phyloP scores from a whole-genome alignment of 495 filamentous ascomycete species.

The Annulohypoxylon moriforme region DNA sequence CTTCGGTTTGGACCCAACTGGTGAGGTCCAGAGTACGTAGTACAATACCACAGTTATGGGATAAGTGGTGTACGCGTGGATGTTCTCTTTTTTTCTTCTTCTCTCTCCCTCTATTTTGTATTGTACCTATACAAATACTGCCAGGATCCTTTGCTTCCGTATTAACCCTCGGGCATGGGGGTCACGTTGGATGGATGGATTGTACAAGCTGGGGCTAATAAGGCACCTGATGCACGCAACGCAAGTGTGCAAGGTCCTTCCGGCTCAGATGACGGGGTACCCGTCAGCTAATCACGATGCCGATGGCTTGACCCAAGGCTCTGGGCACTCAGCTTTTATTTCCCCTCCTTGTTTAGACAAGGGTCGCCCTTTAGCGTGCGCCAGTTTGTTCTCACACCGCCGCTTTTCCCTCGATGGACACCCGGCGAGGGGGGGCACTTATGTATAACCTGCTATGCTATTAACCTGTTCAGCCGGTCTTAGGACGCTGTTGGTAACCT shows the following conservation, averaged over 20 bases:
- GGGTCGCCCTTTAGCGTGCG: slow-evolving; percentile 40
- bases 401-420: slow-evolving; percentile 42
- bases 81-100: slow-evolving; percentile 33
- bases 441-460: slow-evolving; percentile 37
- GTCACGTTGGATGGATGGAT: slow-evolving; percentile 49
- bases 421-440: slow-evolving; percentile 19
- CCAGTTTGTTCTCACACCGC: slow-evolving; percentile 51
- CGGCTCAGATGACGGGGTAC: slow-evolving; percentile 48
- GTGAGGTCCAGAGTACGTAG: slow-evolving; percentile 32
- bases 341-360: slow-evolving; percentile 42
- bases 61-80: slow-evolving; percentile 34
- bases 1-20: slow-evolving; percentile 38
- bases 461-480: slow-evolving; percentile 34
- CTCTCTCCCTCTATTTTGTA: slow-evolving; percentile 7
- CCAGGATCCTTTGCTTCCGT: slow-evolving; percentile 37
- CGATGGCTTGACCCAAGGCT: slow-evolving; percentile 48
- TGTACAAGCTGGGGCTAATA: slow-evolving; percentile 48
- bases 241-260: slow-evolving; percentile 47
- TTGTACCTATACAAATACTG: slow-evolving; percentile 41
- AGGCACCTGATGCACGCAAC: slow-evolving; percentile 51
- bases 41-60: slow-evolving; percentile 39
- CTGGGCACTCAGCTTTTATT: slow-evolving; percentile 46
- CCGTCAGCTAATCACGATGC: slow-evolving; percentile 48
- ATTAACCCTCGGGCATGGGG: slow-evolving; percentile 43
- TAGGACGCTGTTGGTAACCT: slow-evolving; percentile 39